Percentiles rank a stretch among this genome's conserved stretches.
Evolutionary conservation across 2,329 filamentous ascomycete species (phyloP).

Genomic region (Beauveria medogensis): DNA sequence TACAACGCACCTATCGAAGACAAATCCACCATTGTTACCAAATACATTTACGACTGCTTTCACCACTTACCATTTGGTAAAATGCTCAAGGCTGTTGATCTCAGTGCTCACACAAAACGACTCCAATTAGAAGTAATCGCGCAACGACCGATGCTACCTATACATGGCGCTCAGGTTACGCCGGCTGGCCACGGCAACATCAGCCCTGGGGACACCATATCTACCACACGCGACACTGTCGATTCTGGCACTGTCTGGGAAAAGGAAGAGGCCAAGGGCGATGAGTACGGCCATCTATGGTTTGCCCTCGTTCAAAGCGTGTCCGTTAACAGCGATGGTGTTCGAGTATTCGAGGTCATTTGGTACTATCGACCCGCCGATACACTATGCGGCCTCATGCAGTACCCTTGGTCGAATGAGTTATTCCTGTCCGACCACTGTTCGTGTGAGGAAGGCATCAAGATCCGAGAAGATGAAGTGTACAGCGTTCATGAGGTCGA

Average conservation of each 20-base stretch:
- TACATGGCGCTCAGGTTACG: not conserved
- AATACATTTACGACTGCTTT: slow-evolving; percentile 59
- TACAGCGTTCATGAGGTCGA: slow-evolving; percentile 49
- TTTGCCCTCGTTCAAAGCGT: slow-evolving; percentile 61
- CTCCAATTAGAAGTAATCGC: slow-evolving; percentile 23
- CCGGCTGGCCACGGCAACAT: slow-evolving; percentile 23
- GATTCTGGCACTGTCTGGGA: slow-evolving; percentile 50
- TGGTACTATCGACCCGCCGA: slow-evolving; percentile 69
- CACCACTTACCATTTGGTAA: slow-evolving; percentile 51
- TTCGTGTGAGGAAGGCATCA: slow-evolving; percentile 47
- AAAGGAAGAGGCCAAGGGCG: slow-evolving; percentile 34
- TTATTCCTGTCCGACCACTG: slow-evolving; percentile 72
- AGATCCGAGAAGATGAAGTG: slow-evolving; percentile 48
- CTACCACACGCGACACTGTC: slow-evolving; percentile 34
- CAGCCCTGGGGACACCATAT: slow-evolving; percentile 40
- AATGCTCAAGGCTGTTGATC: slow-evolving; percentile 34
- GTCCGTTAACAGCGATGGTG: slow-evolving; percentile 26
- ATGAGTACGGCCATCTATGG: slow-evolving; percentile 48
- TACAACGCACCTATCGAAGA: slow-evolving; percentile 10
- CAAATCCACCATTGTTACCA: slow-evolving; percentile 56
- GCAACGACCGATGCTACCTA: slow-evolving; percentile 7
- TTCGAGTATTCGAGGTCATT: slow-evolving; percentile 50
- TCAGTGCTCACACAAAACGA: slow-evolving; percentile 19
- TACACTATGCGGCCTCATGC: slow-evolving; percentile 59
- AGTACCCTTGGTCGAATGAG: slow-evolving; percentile 64